A percentile compares a stretch with the other conserved stretches of the same genome.
These are phyloP conservation scores for Vicia faba DNA, from an alignment of 306 rosid genomes.

Conservation along the genomic window DNA sequence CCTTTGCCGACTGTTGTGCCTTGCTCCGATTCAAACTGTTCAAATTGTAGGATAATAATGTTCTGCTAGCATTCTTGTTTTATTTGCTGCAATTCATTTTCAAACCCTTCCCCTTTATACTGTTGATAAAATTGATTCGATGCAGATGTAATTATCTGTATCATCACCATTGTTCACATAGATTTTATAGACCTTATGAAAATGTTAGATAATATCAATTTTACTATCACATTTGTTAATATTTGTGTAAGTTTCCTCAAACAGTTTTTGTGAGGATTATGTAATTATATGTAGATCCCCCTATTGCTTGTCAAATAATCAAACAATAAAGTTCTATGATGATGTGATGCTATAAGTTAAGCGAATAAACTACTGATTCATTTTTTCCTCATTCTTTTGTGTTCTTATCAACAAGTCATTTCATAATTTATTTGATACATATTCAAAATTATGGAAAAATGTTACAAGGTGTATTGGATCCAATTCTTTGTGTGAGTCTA, in stretches of 20 bases:
- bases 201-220: neutral
- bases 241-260: neutral
- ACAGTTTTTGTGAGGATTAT: neutral
- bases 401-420: neutral
- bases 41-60: neutral
- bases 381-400: neutral
- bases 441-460: neutral
- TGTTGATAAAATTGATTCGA: neutral
- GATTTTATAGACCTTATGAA: neutral
- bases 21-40: neutral
- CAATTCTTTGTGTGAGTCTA: neutral
- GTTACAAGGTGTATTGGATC: neutral
- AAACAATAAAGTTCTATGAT: neutral
- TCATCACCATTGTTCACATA: neutral
- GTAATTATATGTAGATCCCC: neutral
- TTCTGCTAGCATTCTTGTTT: neutral
- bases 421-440: too few relatives aligned
- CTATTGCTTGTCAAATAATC: neutral
- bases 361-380: neutral
- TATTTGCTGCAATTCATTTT: conserved; percentile 1
- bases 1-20: neutral
- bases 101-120: neutral
- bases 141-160: neutral
- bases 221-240: neutral
- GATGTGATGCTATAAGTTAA: neutral